These are phyloP conservation scores for Solanum paucissectum DNA, from an alignment of 257 asterid genomes.

Conservation along the genomic window DNA sequence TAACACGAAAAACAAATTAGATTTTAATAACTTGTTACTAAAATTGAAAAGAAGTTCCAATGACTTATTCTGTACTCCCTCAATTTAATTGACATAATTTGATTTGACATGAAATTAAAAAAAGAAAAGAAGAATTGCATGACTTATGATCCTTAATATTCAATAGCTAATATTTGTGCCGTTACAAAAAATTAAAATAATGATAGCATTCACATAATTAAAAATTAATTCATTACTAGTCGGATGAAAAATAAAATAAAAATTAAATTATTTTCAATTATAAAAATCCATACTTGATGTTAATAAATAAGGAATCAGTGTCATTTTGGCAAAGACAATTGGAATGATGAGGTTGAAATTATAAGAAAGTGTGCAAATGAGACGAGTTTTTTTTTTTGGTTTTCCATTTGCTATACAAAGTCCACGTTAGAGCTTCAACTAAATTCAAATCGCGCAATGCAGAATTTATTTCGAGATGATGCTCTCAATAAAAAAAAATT, in stretches of 20 bases:
- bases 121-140: too few species aligned
- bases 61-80: too few species aligned
- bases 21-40: background rate
- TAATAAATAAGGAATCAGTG: background rate
- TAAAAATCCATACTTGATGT: background rate
- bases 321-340: background rate
- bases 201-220: background rate
- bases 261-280: background rate
- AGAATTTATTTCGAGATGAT: too few species aligned
- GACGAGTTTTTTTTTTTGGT: background rate
- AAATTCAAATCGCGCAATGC: too few species aligned
- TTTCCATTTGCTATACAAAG: too few species aligned
- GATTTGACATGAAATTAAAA: background rate
- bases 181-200: background rate
- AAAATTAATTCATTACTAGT: background rate
- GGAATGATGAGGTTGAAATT: background rate
- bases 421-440: accelerated
- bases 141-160: background rate
- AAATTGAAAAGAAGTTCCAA: background rate
- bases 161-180: too few species aligned
- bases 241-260: background rate
- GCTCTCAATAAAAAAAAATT: accelerated
- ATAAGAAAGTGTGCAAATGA: background rate
- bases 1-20: too few species aligned
- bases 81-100: too few species aligned